phyloP scores from a whole-genome alignment of 2,329 filamentous ascomycete genomes.

The Myotisia sp. region DNA sequence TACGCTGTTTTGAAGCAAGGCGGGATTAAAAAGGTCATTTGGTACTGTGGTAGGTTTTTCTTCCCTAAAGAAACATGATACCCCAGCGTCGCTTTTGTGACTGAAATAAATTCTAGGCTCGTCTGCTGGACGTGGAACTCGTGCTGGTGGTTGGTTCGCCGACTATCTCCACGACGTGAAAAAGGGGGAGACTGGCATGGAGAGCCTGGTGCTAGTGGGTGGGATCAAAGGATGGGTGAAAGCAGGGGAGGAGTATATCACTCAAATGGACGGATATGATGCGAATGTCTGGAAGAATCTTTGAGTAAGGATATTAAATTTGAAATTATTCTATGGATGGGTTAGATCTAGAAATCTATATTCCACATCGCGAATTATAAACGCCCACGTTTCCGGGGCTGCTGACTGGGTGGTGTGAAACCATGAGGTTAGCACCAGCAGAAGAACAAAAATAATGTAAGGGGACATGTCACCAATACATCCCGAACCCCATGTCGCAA shows the following conservation, averaged over 20 bases:
- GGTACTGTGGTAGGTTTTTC: slow-evolving; percentile 31
- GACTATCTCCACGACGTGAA: slow-evolving; percentile 40
- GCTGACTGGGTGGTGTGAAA: no score
- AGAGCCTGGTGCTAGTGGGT: slow-evolving; percentile 37
- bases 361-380: no score
- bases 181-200: slow-evolving; percentile 19
- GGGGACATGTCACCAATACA: no score
- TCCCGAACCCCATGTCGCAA: no score
- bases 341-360: no score
- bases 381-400: no score
- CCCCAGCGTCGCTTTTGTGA: background rate
- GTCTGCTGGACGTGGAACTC: slow-evolving; percentile 39
- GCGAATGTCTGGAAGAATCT: slow-evolving; percentile 23
- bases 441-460: no score
- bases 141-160: slow-evolving; percentile 43
- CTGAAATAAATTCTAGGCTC: slow-evolving; percentile 42
- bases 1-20: slow-evolving; percentile 21
- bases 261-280: slow-evolving; percentile 37
- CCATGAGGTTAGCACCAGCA: no score
- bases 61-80: no score
- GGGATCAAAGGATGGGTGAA: slow-evolving; percentile 43
- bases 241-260: slow-evolving; percentile 35
- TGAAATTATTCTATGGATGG: no score
- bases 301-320: no score
- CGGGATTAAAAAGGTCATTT: slow-evolving; percentile 23